A percentile compares a stretch with the other conserved stretches of the same genome.
Conservation (phyloP, 371 early-diverging fungal species). For the Rhizopus delemar region DNA sequence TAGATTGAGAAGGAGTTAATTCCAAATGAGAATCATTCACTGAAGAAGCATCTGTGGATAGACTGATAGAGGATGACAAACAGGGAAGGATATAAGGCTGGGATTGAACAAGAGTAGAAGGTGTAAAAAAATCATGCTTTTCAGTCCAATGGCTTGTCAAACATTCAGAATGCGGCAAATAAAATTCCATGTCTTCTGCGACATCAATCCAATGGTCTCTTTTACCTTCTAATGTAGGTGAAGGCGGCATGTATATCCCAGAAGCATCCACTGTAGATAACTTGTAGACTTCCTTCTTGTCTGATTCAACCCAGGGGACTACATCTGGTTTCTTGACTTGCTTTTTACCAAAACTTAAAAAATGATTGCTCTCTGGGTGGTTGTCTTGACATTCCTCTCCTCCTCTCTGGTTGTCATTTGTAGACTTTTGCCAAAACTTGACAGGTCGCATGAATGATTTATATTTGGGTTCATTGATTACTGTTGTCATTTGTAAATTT, state of each 20-base stretch:
- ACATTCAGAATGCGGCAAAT: conserved; percentile 37
- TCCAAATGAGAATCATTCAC: conserved; percentile 9
- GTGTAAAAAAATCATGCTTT: conserved; percentile 40
- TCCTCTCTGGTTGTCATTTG: neutral
- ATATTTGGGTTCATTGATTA: conserved; percentile 17
- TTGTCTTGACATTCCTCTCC: neutral
- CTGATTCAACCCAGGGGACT: conserved; percentile 31
- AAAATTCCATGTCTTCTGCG: conserved; percentile 33
- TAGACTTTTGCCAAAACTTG: conserved; percentile 28
- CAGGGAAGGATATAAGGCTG: conserved; percentile 24
- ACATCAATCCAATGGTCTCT: conserved; percentile 37
- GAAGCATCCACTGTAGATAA: conserved; percentile 36
- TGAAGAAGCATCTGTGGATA: conserved; percentile 20
- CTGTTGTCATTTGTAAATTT: neutral
- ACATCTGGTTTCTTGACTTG: neutral
- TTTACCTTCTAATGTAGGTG: conserved; percentile 32
- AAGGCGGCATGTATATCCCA: conserved; percentile 42
- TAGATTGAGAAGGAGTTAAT: too few relatives aligned
- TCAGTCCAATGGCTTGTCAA: conserved; percentile 30
- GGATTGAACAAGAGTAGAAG: conserved; percentile 26
- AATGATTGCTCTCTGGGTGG: neutral
- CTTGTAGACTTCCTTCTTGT: conserved; percentile 33
- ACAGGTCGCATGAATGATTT: conserved; percentile 26
- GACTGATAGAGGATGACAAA: conserved; percentile 10
- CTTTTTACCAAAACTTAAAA: neutral